A percentile compares a stretch with the other conserved stretches of the same genome.
Conservation (phyloP, 2,329 filamentous ascomycete species). For the Aspergillus caelatus region DNA sequence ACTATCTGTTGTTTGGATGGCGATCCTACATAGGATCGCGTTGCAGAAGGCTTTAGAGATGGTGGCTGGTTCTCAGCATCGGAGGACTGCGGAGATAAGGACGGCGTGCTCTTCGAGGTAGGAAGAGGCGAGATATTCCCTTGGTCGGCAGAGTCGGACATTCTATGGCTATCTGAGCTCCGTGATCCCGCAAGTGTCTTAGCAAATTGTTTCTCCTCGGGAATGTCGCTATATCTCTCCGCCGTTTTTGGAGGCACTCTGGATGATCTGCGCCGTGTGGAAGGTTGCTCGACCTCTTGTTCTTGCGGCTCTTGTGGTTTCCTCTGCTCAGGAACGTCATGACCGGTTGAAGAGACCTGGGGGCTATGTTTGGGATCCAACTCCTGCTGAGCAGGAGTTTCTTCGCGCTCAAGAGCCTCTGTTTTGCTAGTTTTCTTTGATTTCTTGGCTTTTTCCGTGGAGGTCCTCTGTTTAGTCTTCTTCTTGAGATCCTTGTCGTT, state of each 20-base stretch:
- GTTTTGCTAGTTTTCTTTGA: conserved; percentile 18
- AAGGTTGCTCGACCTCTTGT: conserved; percentile 18
- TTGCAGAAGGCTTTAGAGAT: conserved; percentile 62
- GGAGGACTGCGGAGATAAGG: conserved; percentile 72
- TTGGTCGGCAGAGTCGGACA: conserved; percentile 13
- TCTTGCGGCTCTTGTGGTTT: conserved; percentile 23
- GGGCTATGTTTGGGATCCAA: conserved; percentile 1
- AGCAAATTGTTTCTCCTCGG: conserved; percentile 38
- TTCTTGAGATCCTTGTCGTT: conserved; percentile 29
- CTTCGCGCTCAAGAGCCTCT: conserved; percentile 11
- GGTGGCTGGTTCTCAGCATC: conserved; percentile 80
- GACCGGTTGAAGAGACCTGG: neutral
- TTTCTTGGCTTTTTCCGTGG: conserved; percentile 34
- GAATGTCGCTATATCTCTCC: conserved; percentile 42
- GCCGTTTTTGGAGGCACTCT: conserved; percentile 39
- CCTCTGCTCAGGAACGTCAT: conserved; percentile 18
- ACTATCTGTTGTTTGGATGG: conserved; percentile 39
- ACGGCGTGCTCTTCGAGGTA: conserved; percentile 55
- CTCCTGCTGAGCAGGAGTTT: neutral
- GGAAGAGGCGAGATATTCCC: conserved; percentile 31
- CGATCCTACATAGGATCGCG: conserved; percentile 38
- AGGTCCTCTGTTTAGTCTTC: conserved; percentile 30
- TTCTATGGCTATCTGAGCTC: conserved; percentile 16
- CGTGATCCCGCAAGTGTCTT: conserved; percentile 33
- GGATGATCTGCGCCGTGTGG: conserved; percentile 27